Conservation (phyloP, 225 moss, liverwort and hornwort genomes). For the Bryum argenteum region DNA sequence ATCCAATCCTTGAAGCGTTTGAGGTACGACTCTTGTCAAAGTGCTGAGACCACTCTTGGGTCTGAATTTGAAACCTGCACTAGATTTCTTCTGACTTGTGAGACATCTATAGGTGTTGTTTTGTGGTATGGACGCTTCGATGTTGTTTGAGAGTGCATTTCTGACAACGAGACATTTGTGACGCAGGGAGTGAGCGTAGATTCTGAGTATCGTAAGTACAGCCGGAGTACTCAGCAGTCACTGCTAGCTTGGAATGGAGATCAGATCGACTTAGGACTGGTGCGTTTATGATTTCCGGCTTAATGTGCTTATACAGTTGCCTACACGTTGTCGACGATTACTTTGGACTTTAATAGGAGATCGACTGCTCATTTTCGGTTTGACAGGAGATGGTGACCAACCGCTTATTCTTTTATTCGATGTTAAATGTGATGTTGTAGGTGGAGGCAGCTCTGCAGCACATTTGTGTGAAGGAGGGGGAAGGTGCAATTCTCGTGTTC, state of each 20-base stretch:
- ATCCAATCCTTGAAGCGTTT: slow-evolving; percentile 73
- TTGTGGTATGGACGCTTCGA: slow-evolving; percentile 13
- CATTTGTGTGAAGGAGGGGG: slow-evolving; percentile 81
- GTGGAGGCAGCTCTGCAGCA: slow-evolving; percentile 89
- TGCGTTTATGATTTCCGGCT: slow-evolving; percentile 37
- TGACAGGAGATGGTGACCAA: slow-evolving; percentile 3
- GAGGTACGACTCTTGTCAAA: slow-evolving; percentile 53
- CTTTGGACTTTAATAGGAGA: slow-evolving; percentile 13
- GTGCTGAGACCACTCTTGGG: neutral
- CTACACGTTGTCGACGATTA: slow-evolving; percentile 3
- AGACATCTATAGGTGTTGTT: neutral
- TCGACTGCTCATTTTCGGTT: neutral
- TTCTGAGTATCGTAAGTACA: slow-evolving; percentile 69
- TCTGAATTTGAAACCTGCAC: neutral
- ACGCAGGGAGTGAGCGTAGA: slow-evolving; percentile 65
- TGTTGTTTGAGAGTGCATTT: slow-evolving; percentile 15
- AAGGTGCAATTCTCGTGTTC: slow-evolving; percentile 92
- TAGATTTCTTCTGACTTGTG: neutral
- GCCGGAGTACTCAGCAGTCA: slow-evolving; percentile 71
- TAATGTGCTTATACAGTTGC: neutral
- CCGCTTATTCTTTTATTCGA: slow-evolving; percentile 8
- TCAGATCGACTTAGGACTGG: slow-evolving; percentile 86
- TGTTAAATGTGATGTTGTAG: slow-evolving; percentile 47
- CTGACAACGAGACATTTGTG: slow-evolving; percentile 21
- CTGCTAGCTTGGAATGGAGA: slow-evolving; percentile 90